These are phyloP conservation scores for Edaphochlamys debaryana DNA, from an alignment of 139 green algal genomes.

Conservation along the genomic window DNA sequence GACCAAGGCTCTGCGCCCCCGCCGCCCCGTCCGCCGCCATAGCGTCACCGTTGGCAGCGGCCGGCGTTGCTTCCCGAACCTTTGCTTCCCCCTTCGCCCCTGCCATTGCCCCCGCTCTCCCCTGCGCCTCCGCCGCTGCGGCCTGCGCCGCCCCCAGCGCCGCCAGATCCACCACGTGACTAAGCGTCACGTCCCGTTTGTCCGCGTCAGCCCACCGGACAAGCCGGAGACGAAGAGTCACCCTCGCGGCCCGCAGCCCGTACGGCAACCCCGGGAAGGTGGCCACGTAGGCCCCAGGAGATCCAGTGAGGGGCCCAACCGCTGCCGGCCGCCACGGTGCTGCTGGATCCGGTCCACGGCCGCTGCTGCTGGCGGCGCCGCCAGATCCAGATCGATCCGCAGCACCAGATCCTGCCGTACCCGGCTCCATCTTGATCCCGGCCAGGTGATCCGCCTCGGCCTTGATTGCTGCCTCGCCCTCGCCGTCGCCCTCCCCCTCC, in stretches of 20 bases:
- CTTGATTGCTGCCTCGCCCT: neutral
- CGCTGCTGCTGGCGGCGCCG: too few species aligned
- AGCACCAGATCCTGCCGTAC: too few species aligned
- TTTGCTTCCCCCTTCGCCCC: too few species aligned
- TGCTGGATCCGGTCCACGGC: too few species aligned
- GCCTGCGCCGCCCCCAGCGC: neutral
- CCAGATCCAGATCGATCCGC: too few species aligned
- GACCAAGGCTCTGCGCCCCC: too few species aligned
- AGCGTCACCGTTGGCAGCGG: neutral
- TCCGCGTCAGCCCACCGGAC: conserved; percentile 37
- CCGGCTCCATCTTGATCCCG: too few species aligned
- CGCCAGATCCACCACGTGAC: neutral
- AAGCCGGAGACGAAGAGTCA: conserved; percentile 38
- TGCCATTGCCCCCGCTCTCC: too few species aligned
- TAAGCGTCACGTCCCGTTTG: conserved; percentile 22
- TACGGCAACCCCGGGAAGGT: conserved; percentile 7
- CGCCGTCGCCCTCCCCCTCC: neutral
- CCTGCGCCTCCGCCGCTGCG: neutral
- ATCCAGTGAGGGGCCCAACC: neutral
- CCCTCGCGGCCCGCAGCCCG: neutral
- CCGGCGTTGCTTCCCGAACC: neutral
- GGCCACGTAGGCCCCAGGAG: neutral
- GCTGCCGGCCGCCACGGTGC: neutral
- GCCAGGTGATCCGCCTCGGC: too few species aligned
- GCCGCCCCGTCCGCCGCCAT: too few species aligned